Base-by-base conservation (phyloP, 306 rosid species). In the Amphicarpaea edgeworthii region DNA sequence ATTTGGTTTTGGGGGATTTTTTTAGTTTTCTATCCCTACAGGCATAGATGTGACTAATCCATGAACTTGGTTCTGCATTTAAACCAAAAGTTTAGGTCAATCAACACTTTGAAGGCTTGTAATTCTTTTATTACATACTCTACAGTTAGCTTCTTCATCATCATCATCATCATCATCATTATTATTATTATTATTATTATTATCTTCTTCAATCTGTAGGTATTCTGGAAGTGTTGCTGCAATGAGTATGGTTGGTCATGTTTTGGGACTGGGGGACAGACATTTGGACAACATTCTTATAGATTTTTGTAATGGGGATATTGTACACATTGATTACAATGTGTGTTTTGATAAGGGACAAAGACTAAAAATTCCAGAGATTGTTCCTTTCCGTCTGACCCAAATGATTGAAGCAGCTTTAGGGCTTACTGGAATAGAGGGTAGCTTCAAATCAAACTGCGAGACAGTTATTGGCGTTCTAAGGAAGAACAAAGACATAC, bases 311-410 rank as follows among this genome's bases (percentile, higher is more conserved):
- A 89, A 85, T 75, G 98, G 98, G 71, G 96, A 92, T 77, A 81
- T 93, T 78, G 96, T 93, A 53, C 97, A 91, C 55, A 93, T 93
- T 63, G 98, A 93, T 84, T 93, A 93, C 73, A 93, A 93, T 86
- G 98, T 93, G 77, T 91, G 93, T 88, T 93, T 93, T 57, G 98
- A 93, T 70, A 93, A 93, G 77, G 97, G 97, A 63, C 93, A 91
- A 59, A 91, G 90, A 79, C 85, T 93, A 53, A 93, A 93, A 87
- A 77, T 93, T 86, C 97, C 98, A 55, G 98, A 93, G 88, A 91
- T 93, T 77, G 98, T 93, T 83, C 98, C 98, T 68, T 93, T 93
- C 85, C 97, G 98, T 72, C 96, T 93, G 62, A 93, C 98, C 37
- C 98, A 91, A 45, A 90, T 90, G 81, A 85, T 91, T 79, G 98